Base-by-base conservation (phyloP, 768 basidiomycete species). In the Termitomyces sp. region DNA sequence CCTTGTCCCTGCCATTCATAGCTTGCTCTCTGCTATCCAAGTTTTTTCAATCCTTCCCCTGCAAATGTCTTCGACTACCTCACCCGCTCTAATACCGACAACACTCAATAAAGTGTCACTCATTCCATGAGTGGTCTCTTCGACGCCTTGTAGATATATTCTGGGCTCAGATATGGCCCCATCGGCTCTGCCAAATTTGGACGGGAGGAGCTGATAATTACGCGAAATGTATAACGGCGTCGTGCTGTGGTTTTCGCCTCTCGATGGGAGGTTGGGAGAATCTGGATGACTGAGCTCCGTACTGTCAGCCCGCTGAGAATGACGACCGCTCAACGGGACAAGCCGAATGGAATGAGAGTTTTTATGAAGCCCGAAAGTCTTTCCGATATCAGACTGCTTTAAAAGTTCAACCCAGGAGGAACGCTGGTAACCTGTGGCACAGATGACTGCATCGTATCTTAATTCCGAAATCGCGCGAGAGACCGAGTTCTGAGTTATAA, bases 391-490 rank as follows among this genome's bases (percentile, higher is more conserved):
- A 43, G 80, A 79, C 26, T 72, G 60, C 28, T 74, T 71, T 60
- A 82, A 66, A 36, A 82, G 67, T 30, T 73, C 66, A 49, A 77
- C 62, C 81, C 81, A 83, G 0, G 72, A 69, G n/a, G 74, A 70
- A 30, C 81, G 75, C 58, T 81, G 76, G 65, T 83, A 84, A 13
- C 82, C 82, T 12, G 82, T 83, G 2, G 80, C 82, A 66, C 78
- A 82, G 54, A 84, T 67, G 64, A 84, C 66, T 30, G 68, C 72
- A 64, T 83, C 79, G 67, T 83, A 84, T 28, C 66, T 66, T 38
- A 64, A 58, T 49, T 73, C 68, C 13, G 66, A 62, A 57, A 70
- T 63, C 14, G 70, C 65, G 12, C 68, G 69, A n/a, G 70, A 73
- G 50, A 78, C 67, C 9, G 74, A 61, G 64, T 79, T 72, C 65